phyloP scores from a whole-genome alignment of 495 filamentous ascomycete genomes.

The Pyrenopolyporus hunteri region DNA sequence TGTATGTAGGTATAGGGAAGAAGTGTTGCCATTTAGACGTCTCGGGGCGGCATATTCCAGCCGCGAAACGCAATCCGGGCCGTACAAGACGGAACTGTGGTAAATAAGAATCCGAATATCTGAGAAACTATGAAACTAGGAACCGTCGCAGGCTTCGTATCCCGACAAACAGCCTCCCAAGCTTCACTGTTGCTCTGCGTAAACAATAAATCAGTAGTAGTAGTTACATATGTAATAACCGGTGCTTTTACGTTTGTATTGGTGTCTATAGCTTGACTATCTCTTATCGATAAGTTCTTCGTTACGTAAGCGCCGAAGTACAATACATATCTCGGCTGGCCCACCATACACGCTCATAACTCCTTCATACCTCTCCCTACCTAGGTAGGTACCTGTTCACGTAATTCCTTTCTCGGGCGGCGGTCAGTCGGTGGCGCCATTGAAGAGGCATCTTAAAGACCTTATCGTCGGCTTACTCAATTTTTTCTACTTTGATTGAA shows the following conservation, averaged over 20 bases:
- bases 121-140: too few relatives aligned
- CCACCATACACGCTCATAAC: neutral
- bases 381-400: too few relatives aligned
- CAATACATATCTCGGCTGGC: neutral
- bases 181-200: too few relatives aligned
- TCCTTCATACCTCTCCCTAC: neutral
- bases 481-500: neutral
- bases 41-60: conserved; percentile 37
- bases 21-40: conserved; percentile 67
- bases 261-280: neutral
- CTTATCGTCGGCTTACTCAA: neutral
- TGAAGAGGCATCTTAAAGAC: neutral
- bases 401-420: too few relatives aligned
- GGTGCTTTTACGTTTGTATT: neutral
- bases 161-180: too few relatives aligned
- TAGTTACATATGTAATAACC: neutral
- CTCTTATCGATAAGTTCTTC: neutral
- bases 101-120: neutral
- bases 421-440: too few relatives aligned
- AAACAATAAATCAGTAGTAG: too few relatives aligned
- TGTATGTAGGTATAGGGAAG: conserved; percentile 92
- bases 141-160: too few relatives aligned
- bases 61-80: neutral
- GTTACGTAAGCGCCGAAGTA: too few relatives aligned
- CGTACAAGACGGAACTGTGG: neutral